Base-by-base conservation (phyloP, 192 early-diverging fungal genomes). In the Gonapodya sp. region DNA sequence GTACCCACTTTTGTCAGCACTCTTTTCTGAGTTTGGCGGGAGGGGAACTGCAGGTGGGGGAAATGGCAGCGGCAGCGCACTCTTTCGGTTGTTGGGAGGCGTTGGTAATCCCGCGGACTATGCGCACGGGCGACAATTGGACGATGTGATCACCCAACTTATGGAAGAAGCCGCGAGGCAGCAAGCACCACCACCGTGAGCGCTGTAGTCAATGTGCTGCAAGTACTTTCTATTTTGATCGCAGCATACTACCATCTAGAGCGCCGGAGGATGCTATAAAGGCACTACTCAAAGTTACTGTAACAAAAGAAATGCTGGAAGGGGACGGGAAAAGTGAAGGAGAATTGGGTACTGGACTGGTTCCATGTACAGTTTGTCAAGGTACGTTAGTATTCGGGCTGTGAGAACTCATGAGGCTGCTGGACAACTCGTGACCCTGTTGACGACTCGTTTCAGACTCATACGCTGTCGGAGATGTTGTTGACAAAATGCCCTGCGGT, bases 361-460 rank as follows among this genome's bases (percentile, higher is more conserved):
- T 31, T 73, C 73, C 80, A 18, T 34, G 18, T 81, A 82, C 79
- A 79, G 35, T 31, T 80, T 86, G 18, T 81, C 81, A 18, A 18
- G 34, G 34, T 81, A 81, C 18, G 82, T 83, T 36, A 35, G 1
- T n/a, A n/a, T n/a, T n/a, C n/a, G n/a, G n/a, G n/a, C n/a, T n/a
- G n/a, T n/a, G n/a, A n/a, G n/a, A n/a, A n/a, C n/a, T n/a, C n/a
- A n/a, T n/a, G n/a, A n/a, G n/a, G n/a, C n/a, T n/a, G n/a, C n/a
- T n/a, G n/a, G n/a, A n/a, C n/a, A n/a, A n/a, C n/a, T n/a, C n/a
- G n/a, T n/a, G n/a, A n/a, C n/a, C n/a, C n/a, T n/a, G n/a, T n/a
- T n/a, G n/a, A n/a, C 97, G 96, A 80, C 86, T 92, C 14, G 91
- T 98, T 1, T 98, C 96, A 85, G 97, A 97, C 73, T 94, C 96